Base-by-base conservation (phyloP, 1,284 basidiomycete species). In the Ganoderma resinaceum region DNA sequence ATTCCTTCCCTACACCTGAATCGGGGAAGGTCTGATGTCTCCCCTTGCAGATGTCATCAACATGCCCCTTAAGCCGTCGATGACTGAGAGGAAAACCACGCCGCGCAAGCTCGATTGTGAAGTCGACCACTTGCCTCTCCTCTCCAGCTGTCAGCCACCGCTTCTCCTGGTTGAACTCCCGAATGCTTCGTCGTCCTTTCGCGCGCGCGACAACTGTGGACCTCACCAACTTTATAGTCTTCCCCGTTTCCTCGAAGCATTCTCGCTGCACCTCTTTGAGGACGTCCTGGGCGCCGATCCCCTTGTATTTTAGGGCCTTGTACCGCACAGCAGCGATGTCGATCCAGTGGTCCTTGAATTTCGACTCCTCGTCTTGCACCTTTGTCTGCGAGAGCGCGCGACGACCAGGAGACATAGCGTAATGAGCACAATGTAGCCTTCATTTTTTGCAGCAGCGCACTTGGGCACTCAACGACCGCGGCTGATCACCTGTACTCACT, bases 11-110 rank as follows among this genome's bases (percentile, higher is more conserved):
- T 20, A 85, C 77, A 40, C 80, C 78, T 16, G 60, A 53, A 7
- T 66, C 63, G 6, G 78, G 78, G 69, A 83, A 84, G 5, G 62
- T 58, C 6, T 78, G 80, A 33, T 77, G 70, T 6, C 74, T 65
- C 9, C 73, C 78, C 9, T 64, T 53, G 29, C 64, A 66, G 40
- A 74, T 74, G 12, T 67, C 64, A 35, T 74, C 69, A 37, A 72
- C 74, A 37, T 66, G 65, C 61, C 72, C 72, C 64, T 72, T 78
- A 0, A 83, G 71, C 6, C 74, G 62, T 14, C 62, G 55, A 42
- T 80, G 78, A 62, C 46, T 80, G 23, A 82, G 72, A 0, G 81
- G 81, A 63, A 82, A 83, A n/a, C 80, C 80, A 20, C 74, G 70
- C n/a, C 71, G 58, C 5, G 75, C 78, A 18, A 71, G 35, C 53